Evolutionary conservation across 495 filamentous ascomycete species (phyloP).

Genomic region (Chaetomidium leptoderma): DNA sequence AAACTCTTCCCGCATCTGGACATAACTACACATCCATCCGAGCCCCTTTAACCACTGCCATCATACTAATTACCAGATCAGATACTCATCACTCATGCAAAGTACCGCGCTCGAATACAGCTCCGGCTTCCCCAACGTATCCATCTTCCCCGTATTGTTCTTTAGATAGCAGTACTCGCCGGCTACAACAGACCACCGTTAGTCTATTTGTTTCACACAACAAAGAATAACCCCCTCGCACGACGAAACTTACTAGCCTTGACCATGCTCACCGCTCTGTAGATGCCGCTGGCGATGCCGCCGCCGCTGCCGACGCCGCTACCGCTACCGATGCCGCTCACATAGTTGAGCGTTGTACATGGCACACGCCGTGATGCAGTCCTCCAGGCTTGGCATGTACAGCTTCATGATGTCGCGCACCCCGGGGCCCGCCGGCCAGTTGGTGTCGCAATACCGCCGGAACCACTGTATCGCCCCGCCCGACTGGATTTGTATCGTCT

Average conservation of each 20-base stretch:
- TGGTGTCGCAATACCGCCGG: slow-evolving; percentile 32
- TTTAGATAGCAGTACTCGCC: slow-evolving; percentile 37
- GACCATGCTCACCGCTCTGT: slow-evolving; percentile 30
- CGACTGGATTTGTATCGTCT: slow-evolving; percentile 21
- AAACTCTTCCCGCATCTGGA: no score
- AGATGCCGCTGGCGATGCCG: no score
- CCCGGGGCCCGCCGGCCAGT: slow-evolving; percentile 27
- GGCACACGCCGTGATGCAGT: slow-evolving; percentile 35
- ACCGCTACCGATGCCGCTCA: slow-evolving; percentile 4
- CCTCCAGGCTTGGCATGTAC: slow-evolving; percentile 34
- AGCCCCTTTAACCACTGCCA: no score
- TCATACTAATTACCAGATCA: no score
- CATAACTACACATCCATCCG: no score
- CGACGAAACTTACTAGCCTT: slow-evolving; percentile 22
- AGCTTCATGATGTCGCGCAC: slow-evolving; percentile 34
- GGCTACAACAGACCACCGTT: not conserved
- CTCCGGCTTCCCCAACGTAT: slow-evolving; percentile 25
- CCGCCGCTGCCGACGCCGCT: no score
- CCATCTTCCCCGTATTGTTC: slow-evolving; percentile 33
- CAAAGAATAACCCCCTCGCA: no score
- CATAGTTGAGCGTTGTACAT: slow-evolving; percentile 32
- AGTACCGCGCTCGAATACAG: slow-evolving; percentile 30
- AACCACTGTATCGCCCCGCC: slow-evolving; percentile 26
- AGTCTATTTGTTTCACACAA: not conserved
- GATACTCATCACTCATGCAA: no score